These are phyloP conservation scores for Williopsis jadinii DNA, from an alignment of 1,139 yeast genomes.

Conservation along the genomic window DNA sequence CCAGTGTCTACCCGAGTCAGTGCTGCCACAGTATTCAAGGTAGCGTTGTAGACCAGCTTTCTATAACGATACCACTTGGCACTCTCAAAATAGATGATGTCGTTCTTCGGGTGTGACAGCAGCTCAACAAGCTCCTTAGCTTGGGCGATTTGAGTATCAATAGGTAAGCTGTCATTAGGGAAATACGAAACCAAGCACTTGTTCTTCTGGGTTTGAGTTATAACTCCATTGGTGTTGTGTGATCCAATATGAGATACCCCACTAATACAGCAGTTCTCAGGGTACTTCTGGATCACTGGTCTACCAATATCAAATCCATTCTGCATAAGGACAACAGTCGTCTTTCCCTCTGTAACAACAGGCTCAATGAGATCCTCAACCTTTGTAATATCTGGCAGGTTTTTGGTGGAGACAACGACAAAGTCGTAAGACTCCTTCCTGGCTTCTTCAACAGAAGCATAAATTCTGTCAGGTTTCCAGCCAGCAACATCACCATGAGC, in stretches of 20 bases:
- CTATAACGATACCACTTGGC: slow-evolving; percentile 60
- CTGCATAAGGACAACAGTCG: slow-evolving; percentile 59
- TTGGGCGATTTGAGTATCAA: slow-evolving; percentile 27
- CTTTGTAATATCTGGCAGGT: slow-evolving; percentile 58
- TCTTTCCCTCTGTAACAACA: slow-evolving; percentile 38
- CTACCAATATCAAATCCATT: slow-evolving; percentile 72
- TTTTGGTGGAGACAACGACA: slow-evolving; percentile 63
- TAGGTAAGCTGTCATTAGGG: slow-evolving; percentile 24
- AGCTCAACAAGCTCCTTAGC: slow-evolving; percentile 39
- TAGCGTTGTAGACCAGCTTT: slow-evolving; percentile 64
- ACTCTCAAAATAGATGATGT: slow-evolving; percentile 38
- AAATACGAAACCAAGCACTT: slow-evolving; percentile 49
- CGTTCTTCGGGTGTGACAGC: slow-evolving; percentile 41
- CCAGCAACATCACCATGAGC: slow-evolving; percentile 41
- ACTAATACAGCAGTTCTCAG: slow-evolving; percentile 51
- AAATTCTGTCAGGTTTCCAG: slow-evolving; percentile 47
- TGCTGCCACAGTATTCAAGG: slow-evolving; percentile 57
- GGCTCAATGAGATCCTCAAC: slow-evolving; percentile 55
- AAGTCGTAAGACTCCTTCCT: slow-evolving; percentile 40
- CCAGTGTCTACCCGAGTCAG: slow-evolving; percentile 51
- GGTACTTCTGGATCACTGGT: slow-evolving; percentile 50
- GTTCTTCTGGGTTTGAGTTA: slow-evolving; percentile 49
- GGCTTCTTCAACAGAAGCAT: slow-evolving; percentile 37
- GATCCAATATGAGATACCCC: slow-evolving; percentile 70
- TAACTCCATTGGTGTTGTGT: slow-evolving; percentile 44